phyloP scores from a whole-genome alignment of 768 basidiomycete species.

The Lentinula edodes region DNA sequence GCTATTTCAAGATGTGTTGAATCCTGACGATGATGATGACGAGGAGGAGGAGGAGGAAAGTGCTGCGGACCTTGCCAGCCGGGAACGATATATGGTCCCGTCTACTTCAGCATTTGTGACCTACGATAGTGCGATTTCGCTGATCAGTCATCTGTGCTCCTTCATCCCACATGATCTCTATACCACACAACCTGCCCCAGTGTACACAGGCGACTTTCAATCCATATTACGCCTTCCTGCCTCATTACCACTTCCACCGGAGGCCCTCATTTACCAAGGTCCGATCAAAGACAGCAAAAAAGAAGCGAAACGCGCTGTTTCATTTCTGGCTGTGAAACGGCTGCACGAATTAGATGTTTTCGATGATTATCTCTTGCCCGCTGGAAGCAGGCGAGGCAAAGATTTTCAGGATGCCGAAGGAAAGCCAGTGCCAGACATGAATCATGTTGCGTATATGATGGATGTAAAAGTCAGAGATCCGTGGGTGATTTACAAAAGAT shows the following conservation, averaged over 20 bases:
- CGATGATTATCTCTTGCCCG: constrained; percentile 77
- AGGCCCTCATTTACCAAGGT: constrained; percentile 53
- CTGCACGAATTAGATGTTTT: constrained; percentile 71
- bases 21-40: constrained; percentile 38
- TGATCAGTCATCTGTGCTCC: constrained; percentile 74
- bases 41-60: constrained; percentile 35
- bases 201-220: constrained; percentile 56
- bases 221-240: constrained; percentile 60
- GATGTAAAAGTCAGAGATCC: constrained; percentile 59
- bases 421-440: constrained; percentile 33
- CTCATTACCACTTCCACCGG: constrained; percentile 52
- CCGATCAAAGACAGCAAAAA: constrained; percentile 62
- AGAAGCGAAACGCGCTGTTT: constrained; percentile 79
- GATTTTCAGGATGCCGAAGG: constrained; percentile 53
- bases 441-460: constrained; percentile 47
- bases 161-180: constrained; percentile 70
- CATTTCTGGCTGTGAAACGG: constrained; percentile 70
- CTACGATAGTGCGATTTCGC: constrained; percentile 65
- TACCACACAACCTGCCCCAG: constrained; percentile 54
- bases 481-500: constrained; percentile 47
- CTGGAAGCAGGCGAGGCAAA: constrained; percentile 43
- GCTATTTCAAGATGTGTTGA: constrained; percentile 23
- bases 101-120: constrained; percentile 75
- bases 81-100: constrained; percentile 71
- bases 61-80: constrained; percentile 50